Base-by-base conservation (phyloP, 768 basidiomycete species). In the Pleurotus tuber-regium region DNA sequence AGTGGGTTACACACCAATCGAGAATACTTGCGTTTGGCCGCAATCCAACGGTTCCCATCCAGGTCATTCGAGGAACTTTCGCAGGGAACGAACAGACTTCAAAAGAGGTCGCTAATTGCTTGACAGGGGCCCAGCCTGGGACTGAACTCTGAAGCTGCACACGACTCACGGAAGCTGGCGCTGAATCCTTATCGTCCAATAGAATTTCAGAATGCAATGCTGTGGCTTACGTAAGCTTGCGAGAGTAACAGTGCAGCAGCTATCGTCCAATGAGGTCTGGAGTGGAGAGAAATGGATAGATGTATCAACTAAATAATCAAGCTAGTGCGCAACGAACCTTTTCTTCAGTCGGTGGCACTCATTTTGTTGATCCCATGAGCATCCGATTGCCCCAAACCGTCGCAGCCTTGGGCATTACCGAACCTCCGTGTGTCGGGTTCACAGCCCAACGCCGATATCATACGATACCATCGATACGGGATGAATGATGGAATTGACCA, bases 271-370 rank as follows among this genome's bases (percentile, higher is more conserved):
- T 23, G 2, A 7, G 14, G 12, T 16, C 5, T 46, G 43, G 14
- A 26, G 43, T 46, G 43, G 43, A 46, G 43, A 46, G 38, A 18
- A 14, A 16, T 40, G 33, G 38, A 40, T 40, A 18, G 38, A 46
- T 31, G 16, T 16, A n/a, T 10, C n/a, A 46, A 11, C 43, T 46
- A 46, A 46, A 19, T 16, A 0, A 24, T 26, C 43, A 30, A 46
- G 43, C 43, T 46, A 46, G 43, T 46, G 43, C 43, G 16, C 33
- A 35, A 40, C 38, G 38, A 40, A 40, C 38, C 38, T 40, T 40
- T n/a, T n/a, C n/a, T n/a, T n/a, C n/a, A n/a, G n/a, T n/a, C n/a
- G n/a, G n/a, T n/a, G n/a, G n/a, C n/a, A n/a, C n/a, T 38, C 35
- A 38, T 38, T 38, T 38, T 19, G 35, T 38, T n/a, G 35, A n/a